Evolutionary conservation across 2,329 filamentous ascomycete genomes (phyloP), one percentile per base, ranked within the genome.

Genomic region (Sporothrix inflata): DNA sequence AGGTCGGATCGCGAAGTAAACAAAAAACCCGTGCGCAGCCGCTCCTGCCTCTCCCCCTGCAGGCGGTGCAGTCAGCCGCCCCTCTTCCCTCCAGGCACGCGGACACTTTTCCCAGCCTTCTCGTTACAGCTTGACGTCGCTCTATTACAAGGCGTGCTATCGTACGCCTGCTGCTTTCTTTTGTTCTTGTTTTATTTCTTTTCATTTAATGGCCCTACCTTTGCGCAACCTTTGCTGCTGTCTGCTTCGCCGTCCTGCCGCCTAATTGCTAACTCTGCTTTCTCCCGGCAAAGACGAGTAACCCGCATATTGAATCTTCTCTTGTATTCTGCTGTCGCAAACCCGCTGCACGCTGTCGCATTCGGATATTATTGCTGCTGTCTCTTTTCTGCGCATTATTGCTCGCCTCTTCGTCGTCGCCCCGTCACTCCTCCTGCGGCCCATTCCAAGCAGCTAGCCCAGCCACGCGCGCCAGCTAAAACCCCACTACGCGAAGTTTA

Each of bases 1-100:
- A 57, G 38, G 47, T 51, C 60, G 70, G 51, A 75, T 75, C 73
- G 72, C 73, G 70, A 75, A 71, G 74, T 75, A 75, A 75, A 75
- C 74, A 75, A 75, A 71, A 61, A 19, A 30, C 30, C 38, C 30
- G 60, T 57, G 49, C 9, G 49, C 65, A 67, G 19, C 27, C 51
- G 42, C 19, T 42, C 49, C 38, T 71, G 70, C 69, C 34, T 67
- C 12, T 6, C 34, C 49, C 21, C 40, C 60, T 49, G 51, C 16
- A 66, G n/a, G 42, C 42, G 7, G 38, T 47, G 53, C 67, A 69
- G 49, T 51, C 47, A 34, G 47, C 45, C 65, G 47, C 30, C n/a
- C 42, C 47, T 21, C 65, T 34, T 51, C 45, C 42, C 34, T 38
- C 21, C n/a, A 65, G 61, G 42, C 63, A 67, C 27, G 45, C 24